These are phyloP conservation scores for Phytopythium aichiense DNA, from an alignment of 352 stramenopile species.

Conservation along the genomic window DNA sequence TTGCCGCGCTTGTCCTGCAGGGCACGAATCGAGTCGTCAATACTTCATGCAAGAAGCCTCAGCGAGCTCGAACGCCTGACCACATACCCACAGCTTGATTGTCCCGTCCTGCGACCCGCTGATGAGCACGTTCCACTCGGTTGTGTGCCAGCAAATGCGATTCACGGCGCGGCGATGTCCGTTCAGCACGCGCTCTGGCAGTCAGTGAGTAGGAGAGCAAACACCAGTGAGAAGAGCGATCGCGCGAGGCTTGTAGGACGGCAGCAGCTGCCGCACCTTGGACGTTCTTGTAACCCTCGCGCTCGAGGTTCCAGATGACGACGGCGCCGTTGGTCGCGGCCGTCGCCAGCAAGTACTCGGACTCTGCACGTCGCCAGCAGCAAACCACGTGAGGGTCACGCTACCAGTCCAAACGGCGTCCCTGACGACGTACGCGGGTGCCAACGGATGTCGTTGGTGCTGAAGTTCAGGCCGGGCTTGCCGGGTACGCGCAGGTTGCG, in stretches of 20 bases:
- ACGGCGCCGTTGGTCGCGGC: slow-evolving; percentile 81
- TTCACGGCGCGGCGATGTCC: slow-evolving; percentile 84
- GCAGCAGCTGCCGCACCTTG: slow-evolving; percentile 40
- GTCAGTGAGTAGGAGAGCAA: neutral
- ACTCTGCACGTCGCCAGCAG: slow-evolving; percentile 45
- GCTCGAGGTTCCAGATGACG: slow-evolving; percentile 87
- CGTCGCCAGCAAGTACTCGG: slow-evolving; percentile 78
- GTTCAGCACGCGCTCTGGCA: slow-evolving; percentile 67
- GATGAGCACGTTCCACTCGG: slow-evolving; percentile 73
- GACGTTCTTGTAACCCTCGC: slow-evolving; percentile 84
- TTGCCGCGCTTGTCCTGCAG: slow-evolving; percentile 70
- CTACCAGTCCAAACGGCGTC: neutral
- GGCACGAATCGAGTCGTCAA: slow-evolving; percentile 1
- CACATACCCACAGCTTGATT: slow-evolving; percentile 82
- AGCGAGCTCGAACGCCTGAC: neutral
- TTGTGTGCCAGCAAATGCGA: slow-evolving; percentile 86
- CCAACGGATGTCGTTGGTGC: slow-evolving; percentile 88
- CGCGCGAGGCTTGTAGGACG: neutral
- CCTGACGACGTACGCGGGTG: slow-evolving; percentile 56
- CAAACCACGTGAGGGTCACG: neutral
- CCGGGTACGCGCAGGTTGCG: slow-evolving; percentile 73
- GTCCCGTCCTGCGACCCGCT: slow-evolving; percentile 85
- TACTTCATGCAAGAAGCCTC: neutral
- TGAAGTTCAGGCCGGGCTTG: slow-evolving; percentile 86
- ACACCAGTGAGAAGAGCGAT: neutral